These are phyloP conservation scores for Phialemonium atrogriseum DNA, from an alignment of 2,329 filamentous ascomycete species.

Conservation along the genomic window DNA sequence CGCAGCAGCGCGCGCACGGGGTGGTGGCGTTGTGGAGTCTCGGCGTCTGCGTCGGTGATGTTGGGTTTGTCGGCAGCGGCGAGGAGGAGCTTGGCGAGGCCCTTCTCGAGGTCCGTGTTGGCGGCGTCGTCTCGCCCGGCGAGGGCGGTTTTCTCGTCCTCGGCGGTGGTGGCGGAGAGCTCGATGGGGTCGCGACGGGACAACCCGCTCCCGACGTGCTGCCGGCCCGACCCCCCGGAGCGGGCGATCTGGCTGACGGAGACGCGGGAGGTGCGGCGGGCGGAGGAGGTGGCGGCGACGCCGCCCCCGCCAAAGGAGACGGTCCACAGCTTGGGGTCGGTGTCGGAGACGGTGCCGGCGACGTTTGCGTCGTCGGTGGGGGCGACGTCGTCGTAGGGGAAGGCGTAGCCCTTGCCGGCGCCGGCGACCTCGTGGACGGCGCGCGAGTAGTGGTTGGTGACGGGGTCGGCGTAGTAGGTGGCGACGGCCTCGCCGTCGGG, in stretches of 20 bases:
- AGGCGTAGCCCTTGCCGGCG: conserved; percentile 58
- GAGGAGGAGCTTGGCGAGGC: conserved; percentile 3
- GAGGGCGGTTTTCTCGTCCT: conserved; percentile 7
- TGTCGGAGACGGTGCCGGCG: conserved; percentile 53
- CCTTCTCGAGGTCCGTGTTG: conserved; percentile 9
- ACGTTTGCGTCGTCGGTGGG: conserved; percentile 47
- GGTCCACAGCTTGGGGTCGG: conserved; percentile 44
- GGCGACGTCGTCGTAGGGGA: conserved; percentile 63
- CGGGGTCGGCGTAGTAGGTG: conserved; percentile 42
- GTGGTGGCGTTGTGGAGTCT: background rate
- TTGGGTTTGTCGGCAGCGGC: background rate
- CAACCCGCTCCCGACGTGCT: conserved; percentile 3
- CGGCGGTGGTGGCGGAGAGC: conserved; percentile 3
- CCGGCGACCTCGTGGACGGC: conserved; percentile 54
- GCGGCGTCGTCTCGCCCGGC: conserved; percentile 1
- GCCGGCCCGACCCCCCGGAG: conserved; percentile 1
- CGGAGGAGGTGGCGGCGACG: background rate
- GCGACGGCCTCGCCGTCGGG: conserved; percentile 40
- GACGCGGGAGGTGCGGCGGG: background rate
- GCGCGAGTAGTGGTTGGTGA: conserved; percentile 61
- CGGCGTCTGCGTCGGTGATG: background rate
- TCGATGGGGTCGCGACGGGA: conserved; percentile 4
- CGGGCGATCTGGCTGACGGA: conserved; percentile 4
- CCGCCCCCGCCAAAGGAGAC: conserved; percentile 43
- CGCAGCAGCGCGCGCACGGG: background rate